Conservation (phyloP, 148 eudicot genomes). For the Selenicereus undatus region DNA sequence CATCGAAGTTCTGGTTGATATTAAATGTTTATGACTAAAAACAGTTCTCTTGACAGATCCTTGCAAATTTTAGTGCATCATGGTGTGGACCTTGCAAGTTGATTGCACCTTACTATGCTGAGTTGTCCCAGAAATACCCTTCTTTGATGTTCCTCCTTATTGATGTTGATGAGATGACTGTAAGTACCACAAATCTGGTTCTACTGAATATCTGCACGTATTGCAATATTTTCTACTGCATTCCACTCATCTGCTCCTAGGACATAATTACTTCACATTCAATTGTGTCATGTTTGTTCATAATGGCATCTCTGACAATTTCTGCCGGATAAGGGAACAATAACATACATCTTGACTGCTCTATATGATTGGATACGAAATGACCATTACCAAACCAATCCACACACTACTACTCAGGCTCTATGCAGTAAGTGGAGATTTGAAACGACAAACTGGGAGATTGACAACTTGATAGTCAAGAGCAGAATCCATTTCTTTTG, state of each 20-base stretch:
- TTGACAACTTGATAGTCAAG: no score
- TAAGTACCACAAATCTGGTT: constrained; percentile 37
- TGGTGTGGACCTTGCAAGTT: constrained; percentile 98
- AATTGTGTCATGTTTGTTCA: background rate
- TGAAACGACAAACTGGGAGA: no score
- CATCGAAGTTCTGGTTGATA: background rate
- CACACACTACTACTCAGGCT: no score
- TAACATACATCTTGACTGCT: background rate
- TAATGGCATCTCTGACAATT: background rate
- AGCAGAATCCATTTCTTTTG: no score
- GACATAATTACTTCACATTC: background rate
- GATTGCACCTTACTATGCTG: constrained; percentile 71
- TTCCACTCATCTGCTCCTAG: background rate
- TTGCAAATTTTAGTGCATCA: constrained; percentile 92
- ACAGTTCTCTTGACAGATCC: constrained; percentile 43
- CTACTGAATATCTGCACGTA: background rate
- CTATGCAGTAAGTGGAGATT: no score
- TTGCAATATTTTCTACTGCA: background rate
- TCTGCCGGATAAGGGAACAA: background rate
- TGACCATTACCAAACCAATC: no score
- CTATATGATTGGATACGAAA: no score
- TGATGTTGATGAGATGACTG: constrained; percentile 87
- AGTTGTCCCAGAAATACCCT: constrained; percentile 73
- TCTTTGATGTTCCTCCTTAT: constrained; percentile 69
- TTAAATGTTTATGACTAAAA: background rate